phyloP scores from a whole-genome alignment of 2,329 filamentous ascomycete species.

The Exserohilum turcica region DNA sequence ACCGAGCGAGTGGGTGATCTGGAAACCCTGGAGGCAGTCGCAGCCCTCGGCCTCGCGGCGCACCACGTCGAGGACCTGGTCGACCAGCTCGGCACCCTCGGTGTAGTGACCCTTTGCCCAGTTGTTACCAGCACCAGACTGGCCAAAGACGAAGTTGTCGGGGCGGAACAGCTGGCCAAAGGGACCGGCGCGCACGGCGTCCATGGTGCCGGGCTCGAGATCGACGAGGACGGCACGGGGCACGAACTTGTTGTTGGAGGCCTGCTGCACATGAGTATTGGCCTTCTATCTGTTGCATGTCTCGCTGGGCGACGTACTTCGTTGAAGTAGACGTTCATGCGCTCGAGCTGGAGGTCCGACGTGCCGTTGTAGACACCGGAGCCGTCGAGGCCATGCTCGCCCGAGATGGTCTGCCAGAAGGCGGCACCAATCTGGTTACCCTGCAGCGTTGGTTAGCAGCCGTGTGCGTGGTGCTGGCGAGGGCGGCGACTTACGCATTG shows the following conservation, averaged over 20 bases:
- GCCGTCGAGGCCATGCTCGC: slow-evolving; percentile 92
- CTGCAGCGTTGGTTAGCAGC: slow-evolving; percentile 57
- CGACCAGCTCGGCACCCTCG: slow-evolving; percentile 97
- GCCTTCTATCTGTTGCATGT: slow-evolving; percentile 7
- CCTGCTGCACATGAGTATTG: slow-evolving; percentile 59
- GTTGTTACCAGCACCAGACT: slow-evolving; percentile 99
- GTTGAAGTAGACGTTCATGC: slow-evolving; percentile 99
- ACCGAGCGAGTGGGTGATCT: slow-evolving; percentile 99
- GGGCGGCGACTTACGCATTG: slow-evolving; percentile 79
- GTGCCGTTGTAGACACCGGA: slow-evolving; percentile 97
- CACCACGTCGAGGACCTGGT: slow-evolving; percentile 97
- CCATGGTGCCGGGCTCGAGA: slow-evolving; percentile 99
- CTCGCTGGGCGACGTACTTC: slow-evolving; percentile 63
- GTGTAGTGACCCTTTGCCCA: slow-evolving; percentile 99
- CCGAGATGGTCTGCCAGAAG: slow-evolving; percentile 79
- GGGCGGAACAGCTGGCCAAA: slow-evolving; percentile 99
- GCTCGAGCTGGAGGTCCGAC: slow-evolving; percentile 98
- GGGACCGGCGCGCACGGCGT: slow-evolving; percentile 95
- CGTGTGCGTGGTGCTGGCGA: slow-evolving; percentile 10
- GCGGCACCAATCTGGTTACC: slow-evolving; percentile 99
- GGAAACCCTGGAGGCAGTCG: slow-evolving; percentile 99
- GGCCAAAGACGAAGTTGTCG: slow-evolving; percentile 99
- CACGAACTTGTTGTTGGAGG: slow-evolving; percentile 97
- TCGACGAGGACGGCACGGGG: slow-evolving; percentile 99
- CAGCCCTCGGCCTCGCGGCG: slow-evolving; percentile 98